Evolutionary conservation across 2,329 filamentous ascomycete genomes (phyloP).

Genomic region (Monosporascus sp.): DNA sequence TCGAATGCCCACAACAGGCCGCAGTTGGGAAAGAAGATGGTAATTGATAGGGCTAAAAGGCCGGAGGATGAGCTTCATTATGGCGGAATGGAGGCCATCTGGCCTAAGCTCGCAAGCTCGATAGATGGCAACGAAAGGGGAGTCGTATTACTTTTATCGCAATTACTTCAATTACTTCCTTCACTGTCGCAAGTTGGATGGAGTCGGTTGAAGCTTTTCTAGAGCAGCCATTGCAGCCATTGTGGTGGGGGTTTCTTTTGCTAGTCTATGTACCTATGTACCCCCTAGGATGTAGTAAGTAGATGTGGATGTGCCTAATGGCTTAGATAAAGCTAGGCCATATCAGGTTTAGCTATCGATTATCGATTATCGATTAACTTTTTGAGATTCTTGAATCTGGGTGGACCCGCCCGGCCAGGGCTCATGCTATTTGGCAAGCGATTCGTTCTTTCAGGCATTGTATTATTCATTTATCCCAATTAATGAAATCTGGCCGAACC

Average conservation of each 20-base stretch:
- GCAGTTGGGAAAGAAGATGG: constrained; percentile 25
- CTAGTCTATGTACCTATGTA: no score
- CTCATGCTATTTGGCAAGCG: constrained; percentile 2
- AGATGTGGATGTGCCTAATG: no score
- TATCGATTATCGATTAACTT: no score
- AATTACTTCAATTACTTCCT: neutral
- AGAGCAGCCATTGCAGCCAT: no score
- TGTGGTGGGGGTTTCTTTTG: no score
- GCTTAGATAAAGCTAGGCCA: no score
- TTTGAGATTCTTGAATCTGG: constrained; percentile 9
- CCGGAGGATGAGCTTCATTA: constrained; percentile 42
- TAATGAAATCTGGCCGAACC: constrained; percentile 31
- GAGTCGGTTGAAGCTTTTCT: constrained; percentile 14
- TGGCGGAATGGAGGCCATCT: constrained; percentile 33
- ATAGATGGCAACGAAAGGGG: neutral
- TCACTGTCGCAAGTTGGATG: neutral
- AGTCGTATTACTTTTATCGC: neutral
- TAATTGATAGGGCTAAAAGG: constrained; percentile 28
- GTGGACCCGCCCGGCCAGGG: no score
- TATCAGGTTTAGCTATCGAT: no score
- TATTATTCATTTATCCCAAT: neutral
- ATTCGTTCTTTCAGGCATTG: constrained; percentile 4
- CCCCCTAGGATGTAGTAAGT: no score
- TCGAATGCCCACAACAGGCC: constrained; percentile 37
- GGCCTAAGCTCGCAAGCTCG: constrained; percentile 6